Evolutionary conservation across 1,284 basidiomycete genomes (phyloP).

Genomic region (Rhodotorula sp.): DNA sequence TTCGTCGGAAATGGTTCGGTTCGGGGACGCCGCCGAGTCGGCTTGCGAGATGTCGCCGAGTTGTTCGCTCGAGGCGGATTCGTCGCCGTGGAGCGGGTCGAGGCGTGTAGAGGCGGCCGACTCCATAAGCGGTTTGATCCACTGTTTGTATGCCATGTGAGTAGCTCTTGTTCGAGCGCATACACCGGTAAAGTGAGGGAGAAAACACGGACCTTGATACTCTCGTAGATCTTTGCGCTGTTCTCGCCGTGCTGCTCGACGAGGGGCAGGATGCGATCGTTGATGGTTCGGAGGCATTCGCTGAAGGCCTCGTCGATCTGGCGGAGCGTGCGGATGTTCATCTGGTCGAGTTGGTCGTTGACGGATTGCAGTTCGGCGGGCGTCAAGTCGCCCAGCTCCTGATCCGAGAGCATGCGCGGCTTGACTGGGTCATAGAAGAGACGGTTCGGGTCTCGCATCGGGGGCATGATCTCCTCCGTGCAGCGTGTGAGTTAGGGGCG

Average conservation of each 20-base stretch:
- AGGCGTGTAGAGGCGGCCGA: conserved; percentile 34
- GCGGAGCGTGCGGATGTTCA: conserved; percentile 39
- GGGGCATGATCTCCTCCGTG: conserved; percentile 6
- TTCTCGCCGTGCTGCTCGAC: conserved; percentile 42
- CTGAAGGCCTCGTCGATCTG: conserved; percentile 42
- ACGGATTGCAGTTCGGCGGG: conserved; percentile 39
- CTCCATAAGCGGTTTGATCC: conserved; percentile 45
- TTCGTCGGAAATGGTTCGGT: conserved; percentile 23
- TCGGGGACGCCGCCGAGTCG: conserved; percentile 2
- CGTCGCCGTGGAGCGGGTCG: conserved; percentile 22
- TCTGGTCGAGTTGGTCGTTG: conserved; percentile 44
- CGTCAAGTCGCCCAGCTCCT: conserved; percentile 34
- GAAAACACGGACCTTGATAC: conserved; percentile 38
- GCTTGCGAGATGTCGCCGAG: conserved; percentile 17
- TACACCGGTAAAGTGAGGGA: not conserved
- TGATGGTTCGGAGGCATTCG: conserved; percentile 37
- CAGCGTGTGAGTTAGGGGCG: not conserved
- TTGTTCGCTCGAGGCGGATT: not conserved
- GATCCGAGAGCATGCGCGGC: conserved; percentile 36
- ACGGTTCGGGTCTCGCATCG: conserved; percentile 27
- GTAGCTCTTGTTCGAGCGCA: not conserved
- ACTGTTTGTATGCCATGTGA: conserved; percentile 11
- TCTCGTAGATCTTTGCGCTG: conserved; percentile 42
- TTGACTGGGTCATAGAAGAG: conserved; percentile 33
- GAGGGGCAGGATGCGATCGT: conserved; percentile 38